Conservation (phyloP, 768 basidiomycete genomes). For the Russula sp. region DNA sequence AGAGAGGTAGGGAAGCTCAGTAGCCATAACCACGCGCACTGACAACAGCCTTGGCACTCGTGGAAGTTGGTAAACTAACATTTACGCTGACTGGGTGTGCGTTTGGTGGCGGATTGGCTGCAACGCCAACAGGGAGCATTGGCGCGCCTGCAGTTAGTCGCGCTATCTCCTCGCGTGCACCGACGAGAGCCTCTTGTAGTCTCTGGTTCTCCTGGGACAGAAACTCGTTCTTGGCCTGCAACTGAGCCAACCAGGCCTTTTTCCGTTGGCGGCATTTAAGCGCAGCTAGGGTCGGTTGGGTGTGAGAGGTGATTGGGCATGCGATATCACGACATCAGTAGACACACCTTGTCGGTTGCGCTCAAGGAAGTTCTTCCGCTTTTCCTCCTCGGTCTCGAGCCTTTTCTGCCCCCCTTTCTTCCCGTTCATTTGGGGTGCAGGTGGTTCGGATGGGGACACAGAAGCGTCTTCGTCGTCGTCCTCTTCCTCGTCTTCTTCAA, state of each 20-base stretch:
- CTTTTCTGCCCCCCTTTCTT: conserved; percentile 48
- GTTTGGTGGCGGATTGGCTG: conserved; percentile 7
- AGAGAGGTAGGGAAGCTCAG: neutral
- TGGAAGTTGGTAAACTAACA: conserved; percentile 18
- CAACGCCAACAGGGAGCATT: conserved; percentile 8
- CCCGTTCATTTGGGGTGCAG: conserved; percentile 7
- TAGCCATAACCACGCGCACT: conserved; percentile 23
- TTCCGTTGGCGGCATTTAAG: conserved; percentile 99
- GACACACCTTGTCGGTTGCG: conserved; percentile 89
- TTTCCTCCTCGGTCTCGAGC: conserved; percentile 97
- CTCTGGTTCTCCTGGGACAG: conserved; percentile 94
- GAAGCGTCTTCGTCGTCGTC: conserved; percentile 34
- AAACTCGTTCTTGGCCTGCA: conserved; percentile 92
- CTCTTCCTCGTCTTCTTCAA: conserved; percentile 31
- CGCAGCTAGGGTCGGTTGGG: conserved; percentile 55
- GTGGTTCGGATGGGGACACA: conserved; percentile 23
- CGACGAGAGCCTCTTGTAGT: conserved; percentile 77
- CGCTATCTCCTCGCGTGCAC: conserved; percentile 87
- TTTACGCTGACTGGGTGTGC: conserved; percentile 23
- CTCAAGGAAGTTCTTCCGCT: conserved; percentile 93
- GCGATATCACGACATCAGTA: conserved; percentile 5
- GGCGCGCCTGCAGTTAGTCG: conserved; percentile 51
- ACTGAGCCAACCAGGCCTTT: conserved; percentile 91
- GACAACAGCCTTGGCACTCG: conserved; percentile 6
- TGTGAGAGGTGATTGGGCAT: conserved; percentile 13